Conservation (phyloP, 345 rosid genomes). For the Acer yangbiense region DNA sequence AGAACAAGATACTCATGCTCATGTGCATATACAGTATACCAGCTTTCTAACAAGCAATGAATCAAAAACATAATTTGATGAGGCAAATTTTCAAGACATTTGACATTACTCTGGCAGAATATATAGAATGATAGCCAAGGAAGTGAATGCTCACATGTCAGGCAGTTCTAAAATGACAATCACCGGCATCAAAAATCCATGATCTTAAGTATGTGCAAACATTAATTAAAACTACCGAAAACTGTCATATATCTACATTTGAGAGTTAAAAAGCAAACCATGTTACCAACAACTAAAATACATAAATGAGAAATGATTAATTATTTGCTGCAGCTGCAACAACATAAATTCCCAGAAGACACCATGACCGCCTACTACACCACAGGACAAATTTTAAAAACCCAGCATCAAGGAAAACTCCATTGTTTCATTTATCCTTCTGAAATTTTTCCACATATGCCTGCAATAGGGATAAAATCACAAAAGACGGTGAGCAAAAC, state of each 20-base stretch:
- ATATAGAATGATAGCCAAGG: background rate
- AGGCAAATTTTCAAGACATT: background rate
- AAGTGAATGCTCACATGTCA: background rate
- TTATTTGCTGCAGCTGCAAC: constrained; percentile 19
- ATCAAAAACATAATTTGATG: background rate
- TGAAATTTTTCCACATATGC: constrained; percentile 58
- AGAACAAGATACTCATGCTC: background rate
- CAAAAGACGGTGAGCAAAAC: background rate
- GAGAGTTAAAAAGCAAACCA: constrained; percentile 21
- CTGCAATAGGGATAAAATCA: constrained; percentile 34
- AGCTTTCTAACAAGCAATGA: background rate
- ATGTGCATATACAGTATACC: background rate
- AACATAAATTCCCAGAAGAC: constrained; percentile 9
- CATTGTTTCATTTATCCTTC: constrained; percentile 43
- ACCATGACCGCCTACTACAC: constrained; percentile 12
- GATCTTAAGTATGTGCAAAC: background rate
- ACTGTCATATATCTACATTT: constrained; percentile 30
- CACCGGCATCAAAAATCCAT: background rate
- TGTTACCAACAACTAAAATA: constrained; percentile 20
- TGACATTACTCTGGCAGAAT: background rate
- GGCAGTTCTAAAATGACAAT: background rate
- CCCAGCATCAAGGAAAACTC: constrained; percentile 11
- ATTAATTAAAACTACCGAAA: constrained; percentile 10
- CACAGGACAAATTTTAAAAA: constrained; percentile 2
- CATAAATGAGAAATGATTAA: constrained; percentile 8